These are phyloP conservation scores for Tricholoma sp. DNA, from an alignment of 768 basidiomycete genomes.

Conservation along the genomic window DNA sequence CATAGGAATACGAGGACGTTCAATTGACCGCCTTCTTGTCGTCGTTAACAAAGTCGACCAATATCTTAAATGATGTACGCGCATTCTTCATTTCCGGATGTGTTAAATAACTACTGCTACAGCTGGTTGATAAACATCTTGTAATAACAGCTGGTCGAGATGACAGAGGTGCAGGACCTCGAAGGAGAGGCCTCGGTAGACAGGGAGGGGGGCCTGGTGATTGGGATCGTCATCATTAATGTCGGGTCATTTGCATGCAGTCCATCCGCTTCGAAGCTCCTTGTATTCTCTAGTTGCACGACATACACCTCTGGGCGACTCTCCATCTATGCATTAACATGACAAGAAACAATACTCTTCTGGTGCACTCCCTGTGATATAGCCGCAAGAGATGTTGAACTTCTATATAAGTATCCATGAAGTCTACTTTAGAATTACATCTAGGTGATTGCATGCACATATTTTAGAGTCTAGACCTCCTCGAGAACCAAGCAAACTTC, in stretches of 20 bases:
- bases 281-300: background rate
- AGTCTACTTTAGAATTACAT: background rate
- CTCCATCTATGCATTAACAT: background rate
- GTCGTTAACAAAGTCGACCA: conserved; percentile 83
- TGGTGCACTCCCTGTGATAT: too few relatives aligned
- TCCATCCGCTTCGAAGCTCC: background rate
- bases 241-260: background rate
- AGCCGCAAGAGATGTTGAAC: background rate
- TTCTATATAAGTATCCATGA: background rate
- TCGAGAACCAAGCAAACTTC: too few relatives aligned
- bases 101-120: conserved; percentile 3
- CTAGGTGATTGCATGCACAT: too few relatives aligned
- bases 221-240: conserved; percentile 52
- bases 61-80: conserved; percentile 83
- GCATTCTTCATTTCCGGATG: background rate
- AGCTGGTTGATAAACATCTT: conserved; percentile 81
- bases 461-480: background rate
- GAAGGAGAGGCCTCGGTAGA: conserved; percentile 51
- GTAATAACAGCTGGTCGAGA: conserved; percentile 52
- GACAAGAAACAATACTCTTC: background rate
- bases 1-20: conserved; percentile 92
- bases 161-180: conserved; percentile 44
- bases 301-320: background rate
- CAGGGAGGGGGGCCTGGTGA: conserved; percentile 38
- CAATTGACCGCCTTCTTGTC: conserved; percentile 89